Percentiles rank a stretch among this genome's conserved stretches.
phyloP scores from a whole-genome alignment of 164 flowering plant genomes.

The Nelumbo lutea region DNA sequence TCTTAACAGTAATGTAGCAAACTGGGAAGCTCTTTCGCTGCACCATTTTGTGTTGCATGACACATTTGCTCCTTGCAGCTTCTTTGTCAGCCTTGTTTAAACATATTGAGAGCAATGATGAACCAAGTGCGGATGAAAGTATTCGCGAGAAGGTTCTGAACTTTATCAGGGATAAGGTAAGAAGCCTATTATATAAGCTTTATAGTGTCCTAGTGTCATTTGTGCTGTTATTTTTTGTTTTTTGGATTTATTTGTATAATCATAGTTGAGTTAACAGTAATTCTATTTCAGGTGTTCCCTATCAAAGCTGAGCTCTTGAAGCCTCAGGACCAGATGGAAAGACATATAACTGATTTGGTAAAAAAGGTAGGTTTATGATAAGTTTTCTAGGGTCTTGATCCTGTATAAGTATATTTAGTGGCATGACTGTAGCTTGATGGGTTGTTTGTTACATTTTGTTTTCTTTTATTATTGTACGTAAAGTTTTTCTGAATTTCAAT shows the following conservation, averaged over 20 bases:
- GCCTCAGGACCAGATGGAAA: slow-evolving; percentile 93
- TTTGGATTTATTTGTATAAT: not conserved
- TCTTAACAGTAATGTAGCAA: not conserved
- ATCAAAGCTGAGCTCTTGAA: slow-evolving; percentile 76
- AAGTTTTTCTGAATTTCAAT: not conserved
- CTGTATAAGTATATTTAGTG: not conserved
- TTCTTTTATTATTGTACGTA: not conserved
- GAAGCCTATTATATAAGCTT: slow-evolving; percentile 1
- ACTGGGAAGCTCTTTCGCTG: not conserved
- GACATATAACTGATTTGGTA: slow-evolving; percentile 86
- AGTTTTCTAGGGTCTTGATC: not conserved
- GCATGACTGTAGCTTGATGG: too few relatives aligned
- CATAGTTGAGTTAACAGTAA: slow-evolving; percentile 5
- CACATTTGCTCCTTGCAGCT: slow-evolving; percentile 40
- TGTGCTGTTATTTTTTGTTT: not conserved
- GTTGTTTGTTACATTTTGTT: not conserved
- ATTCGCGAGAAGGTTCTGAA: slow-evolving; percentile 81
- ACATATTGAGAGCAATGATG: slow-evolving; percentile 66
- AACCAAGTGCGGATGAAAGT: slow-evolving; percentile 56
- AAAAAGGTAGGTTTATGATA: slow-evolving; percentile 52
- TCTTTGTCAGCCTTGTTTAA: slow-evolving; percentile 80
- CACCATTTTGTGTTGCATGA: not conserved
- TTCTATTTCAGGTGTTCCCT: slow-evolving; percentile 72
- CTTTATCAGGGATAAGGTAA: slow-evolving; percentile 86
- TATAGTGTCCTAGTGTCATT: not conserved